A percentile compares a stretch with the other conserved stretches of the same genome.
Evolutionary conservation across 768 basidiomycete species (phyloP).

Genomic region (Tephrocybe sp.): DNA sequence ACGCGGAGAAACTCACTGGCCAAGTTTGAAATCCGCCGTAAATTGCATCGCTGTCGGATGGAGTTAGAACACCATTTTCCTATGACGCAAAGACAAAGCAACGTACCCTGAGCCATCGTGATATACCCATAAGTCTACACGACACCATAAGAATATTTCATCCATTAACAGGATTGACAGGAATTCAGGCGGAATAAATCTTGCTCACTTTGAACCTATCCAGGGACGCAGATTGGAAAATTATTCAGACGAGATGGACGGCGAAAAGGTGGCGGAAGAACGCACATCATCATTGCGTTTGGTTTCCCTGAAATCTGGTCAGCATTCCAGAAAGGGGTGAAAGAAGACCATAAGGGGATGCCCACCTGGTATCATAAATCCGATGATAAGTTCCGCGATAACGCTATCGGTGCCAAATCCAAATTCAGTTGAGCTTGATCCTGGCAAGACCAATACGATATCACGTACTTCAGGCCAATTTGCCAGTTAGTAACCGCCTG

Average conservation of each 20-base stretch:
- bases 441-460: not conserved
- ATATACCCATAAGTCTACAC: conserved; percentile 64
- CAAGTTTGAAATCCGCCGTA: conserved; percentile 74
- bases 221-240: conserved; percentile 1
- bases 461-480: conserved; percentile 51
- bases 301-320: conserved; percentile 55
- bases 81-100: not conserved
- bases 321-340: conserved; percentile 2
- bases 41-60: conserved; percentile 55
- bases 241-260: conserved; percentile 4
- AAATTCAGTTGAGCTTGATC: not conserved
- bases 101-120: conserved; percentile 52
- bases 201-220: conserved; percentile 37
- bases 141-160: conserved; percentile 23
- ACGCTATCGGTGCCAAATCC: conserved; percentile 46
- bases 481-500: conserved; percentile 83
- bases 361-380: conserved; percentile 49
- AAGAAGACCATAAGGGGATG: conserved; percentile 1
- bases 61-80: not conserved
- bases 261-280: conserved; percentile 1
- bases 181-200: not conserved
- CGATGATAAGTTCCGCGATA: conserved; percentile 73
- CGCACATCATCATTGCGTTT: conserved; percentile 74
- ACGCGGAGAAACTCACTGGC: conserved; percentile 49
- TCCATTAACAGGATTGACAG: not conserved